phyloP scores from a whole-genome alignment of 371 early-diverging fungal genomes.

The Mucor saturninus region DNA sequence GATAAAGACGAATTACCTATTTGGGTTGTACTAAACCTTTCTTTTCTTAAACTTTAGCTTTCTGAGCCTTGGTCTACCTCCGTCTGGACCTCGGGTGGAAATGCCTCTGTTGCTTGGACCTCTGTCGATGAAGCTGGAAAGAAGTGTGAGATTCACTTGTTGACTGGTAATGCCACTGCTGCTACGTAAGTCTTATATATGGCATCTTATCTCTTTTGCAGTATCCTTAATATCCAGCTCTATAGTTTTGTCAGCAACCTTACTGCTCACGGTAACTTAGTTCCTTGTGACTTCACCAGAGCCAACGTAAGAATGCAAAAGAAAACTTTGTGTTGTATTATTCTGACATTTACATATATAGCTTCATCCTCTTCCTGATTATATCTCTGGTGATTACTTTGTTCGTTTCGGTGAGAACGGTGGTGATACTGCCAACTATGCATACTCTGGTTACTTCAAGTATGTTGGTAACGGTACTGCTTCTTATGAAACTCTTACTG shows the following conservation, averaged over 20 bases:
- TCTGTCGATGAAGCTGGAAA: slow-evolving; percentile 12
- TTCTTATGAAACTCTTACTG: neutral
- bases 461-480: slow-evolving; percentile 24
- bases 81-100: slow-evolving; percentile 18
- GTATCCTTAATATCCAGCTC: too few species aligned
- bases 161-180: slow-evolving; percentile 20
- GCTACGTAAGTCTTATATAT: slow-evolving; percentile 21
- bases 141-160: slow-evolving; percentile 28
- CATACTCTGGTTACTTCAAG: slow-evolving; percentile 25
- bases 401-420: slow-evolving; percentile 27
- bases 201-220: too few species aligned
- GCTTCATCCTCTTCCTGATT: slow-evolving; percentile 30
- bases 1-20: neutral
- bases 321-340: neutral
- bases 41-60: slow-evolving; percentile 6
- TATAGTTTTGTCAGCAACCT: slow-evolving; percentile 28
- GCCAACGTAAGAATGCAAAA: slow-evolving; percentile 19
- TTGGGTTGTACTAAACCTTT: neutral
- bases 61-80: slow-evolving; percentile 27
- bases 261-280: slow-evolving; percentile 25
- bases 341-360: neutral
- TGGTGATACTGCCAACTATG: slow-evolving; percentile 5
- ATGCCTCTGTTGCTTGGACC: slow-evolving; percentile 22
- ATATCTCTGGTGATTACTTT: slow-evolving; percentile 27
- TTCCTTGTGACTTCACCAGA: slow-evolving; percentile 28